phyloP scores from a whole-genome alignment of 345 rosid species.

The Hibiscus mutabilis region DNA sequence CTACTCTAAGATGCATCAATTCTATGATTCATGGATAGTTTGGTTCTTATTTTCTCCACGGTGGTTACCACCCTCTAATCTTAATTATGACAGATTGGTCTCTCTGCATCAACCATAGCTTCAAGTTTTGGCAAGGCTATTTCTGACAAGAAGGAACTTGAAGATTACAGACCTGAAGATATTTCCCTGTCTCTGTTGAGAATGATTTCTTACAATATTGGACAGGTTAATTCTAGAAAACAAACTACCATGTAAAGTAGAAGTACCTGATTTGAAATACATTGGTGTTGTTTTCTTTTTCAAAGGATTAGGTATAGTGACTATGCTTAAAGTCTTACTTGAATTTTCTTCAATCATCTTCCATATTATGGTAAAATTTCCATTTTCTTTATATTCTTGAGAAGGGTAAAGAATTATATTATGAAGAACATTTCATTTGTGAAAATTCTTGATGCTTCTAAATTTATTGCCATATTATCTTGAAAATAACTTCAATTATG shows the following conservation, averaged over 20 bases:
- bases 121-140: constrained; percentile 98
- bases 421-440: neutral
- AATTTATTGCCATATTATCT: neutral
- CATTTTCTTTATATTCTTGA: neutral
- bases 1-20: constrained; percentile 15
- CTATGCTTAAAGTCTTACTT: neutral
- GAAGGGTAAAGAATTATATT: neutral
- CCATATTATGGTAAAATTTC: neutral
- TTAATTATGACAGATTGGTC: constrained; percentile 18
- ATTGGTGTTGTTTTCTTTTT: neutral
- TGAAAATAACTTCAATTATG: neutral
- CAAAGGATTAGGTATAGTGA: neutral
- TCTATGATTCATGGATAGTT: neutral
- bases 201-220: constrained; percentile 97
- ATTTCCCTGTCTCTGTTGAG: constrained; percentile 93
- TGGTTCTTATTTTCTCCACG: neutral
- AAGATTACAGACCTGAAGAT: constrained; percentile 92
- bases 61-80: neutral
- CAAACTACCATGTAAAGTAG: neutral
- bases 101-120: constrained; percentile 96
- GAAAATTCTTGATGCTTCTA: neutral
- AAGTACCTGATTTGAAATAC: neutral
- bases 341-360: neutral
- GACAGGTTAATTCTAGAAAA: constrained; percentile 56
- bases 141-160: constrained; percentile 86